These are phyloP conservation scores for Puccinia horiana DNA, from an alignment of 1,284 basidiomycete genomes.

Conservation along the genomic window DNA sequence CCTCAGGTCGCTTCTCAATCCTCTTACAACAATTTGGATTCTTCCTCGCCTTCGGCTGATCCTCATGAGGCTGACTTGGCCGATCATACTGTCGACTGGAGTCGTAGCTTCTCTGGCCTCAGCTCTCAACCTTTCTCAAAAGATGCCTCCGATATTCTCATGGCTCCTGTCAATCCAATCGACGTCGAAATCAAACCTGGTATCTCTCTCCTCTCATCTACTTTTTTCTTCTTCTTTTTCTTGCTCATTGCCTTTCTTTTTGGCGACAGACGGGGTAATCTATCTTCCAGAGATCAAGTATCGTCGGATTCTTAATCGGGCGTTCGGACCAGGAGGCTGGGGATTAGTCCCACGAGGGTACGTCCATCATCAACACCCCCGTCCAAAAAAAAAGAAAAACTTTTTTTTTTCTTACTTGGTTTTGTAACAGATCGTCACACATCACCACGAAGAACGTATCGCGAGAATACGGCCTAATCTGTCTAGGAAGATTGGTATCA, in stretches of 20 bases:
- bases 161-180: conserved; percentile 71
- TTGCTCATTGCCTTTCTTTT: background rate
- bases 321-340: conserved; percentile 97
- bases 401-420: background rate
- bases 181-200: conserved; percentile 93
- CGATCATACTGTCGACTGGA: conserved; percentile 67
- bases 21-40: background rate
- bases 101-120: conserved; percentile 79
- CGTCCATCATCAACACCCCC: conserved; percentile 64
- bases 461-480: conserved; percentile 91
- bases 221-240: background rate
- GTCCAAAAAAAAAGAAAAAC: background rate
- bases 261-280: conserved; percentile 70
- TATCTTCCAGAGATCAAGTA: conserved; percentile 99
- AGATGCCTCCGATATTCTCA: conserved; percentile 72
- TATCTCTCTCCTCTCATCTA: background rate
- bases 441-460: conserved; percentile 74
- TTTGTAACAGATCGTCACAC: conserved; percentile 33
- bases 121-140: conserved; percentile 75
- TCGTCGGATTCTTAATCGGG: conserved; percentile 85
- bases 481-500: conserved; percentile 87
- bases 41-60: background rate
- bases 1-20: background rate
- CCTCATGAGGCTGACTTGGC: background rate
- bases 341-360: conserved; percentile 90